Base-by-base conservation (phyloP, 192 early-diverging fungal genomes). In the Dissophora ornata region DNA sequence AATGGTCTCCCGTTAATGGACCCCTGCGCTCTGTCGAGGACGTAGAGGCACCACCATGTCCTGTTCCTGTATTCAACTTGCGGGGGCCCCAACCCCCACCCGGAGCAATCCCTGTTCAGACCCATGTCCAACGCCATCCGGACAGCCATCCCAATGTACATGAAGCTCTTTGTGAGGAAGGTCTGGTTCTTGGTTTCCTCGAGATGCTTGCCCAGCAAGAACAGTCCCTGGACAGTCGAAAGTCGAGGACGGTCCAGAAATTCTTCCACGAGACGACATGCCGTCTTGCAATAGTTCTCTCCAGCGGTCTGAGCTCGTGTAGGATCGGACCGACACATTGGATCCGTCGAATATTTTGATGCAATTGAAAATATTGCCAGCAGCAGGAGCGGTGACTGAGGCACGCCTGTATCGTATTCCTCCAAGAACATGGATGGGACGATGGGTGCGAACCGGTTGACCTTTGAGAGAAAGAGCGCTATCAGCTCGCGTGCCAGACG, bases 101-200 rank as follows among this genome's bases (percentile, higher is more conserved):
- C 46, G 3, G 59, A 61, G 19, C 44, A 49, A 42, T 90, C 85
- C 44, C 86, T 85, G 49, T 92, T 86, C 18, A 92, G 71, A 16
- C 90, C 91, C 41, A 91, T 60, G 52, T 90, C 89, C 60, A 87
- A 84, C 4, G 89, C 89, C 84, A 90, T 90, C 29, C 88, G 77
- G 42, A 67, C 34, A 4, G 66, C 66, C 84, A 88, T 87, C 18
- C 91, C 91, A 58, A 83, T 57, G 42, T 69, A 82, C 57, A 80
- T 65, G 28, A 59, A 68, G 22, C 79, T 61, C 40, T 80, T 69
- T 28, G 77, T 71, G 24, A 82, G 74, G 42, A 69, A 69, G 0
- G 80, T 70, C 16, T 73, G 38, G 33, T 73, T 49, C 30, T 62
- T 69, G 42, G 63, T 71, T 25, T 71, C 65, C 52, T 83, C 82